phyloP scores from a whole-genome alignment of 2,329 filamentous ascomycete species.

The Clonostachys solani region DNA sequence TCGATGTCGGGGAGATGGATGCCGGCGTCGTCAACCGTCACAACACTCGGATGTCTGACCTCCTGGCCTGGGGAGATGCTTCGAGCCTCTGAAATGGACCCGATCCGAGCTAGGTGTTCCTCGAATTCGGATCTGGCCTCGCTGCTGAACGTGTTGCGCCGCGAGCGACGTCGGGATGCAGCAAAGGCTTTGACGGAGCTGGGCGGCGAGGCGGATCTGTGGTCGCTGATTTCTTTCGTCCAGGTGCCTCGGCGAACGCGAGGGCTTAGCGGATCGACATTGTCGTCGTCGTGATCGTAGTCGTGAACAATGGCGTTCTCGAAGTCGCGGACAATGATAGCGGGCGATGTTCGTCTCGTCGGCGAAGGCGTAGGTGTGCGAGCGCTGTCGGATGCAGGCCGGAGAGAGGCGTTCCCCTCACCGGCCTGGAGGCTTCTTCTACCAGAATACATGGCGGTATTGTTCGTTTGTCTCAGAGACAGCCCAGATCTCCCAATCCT shows the following conservation, averaged over 20 bases:
- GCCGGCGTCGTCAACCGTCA: slow-evolving; percentile 83
- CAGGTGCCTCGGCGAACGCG: slow-evolving; percentile 48
- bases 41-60: slow-evolving; percentile 42
- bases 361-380: too few relatives aligned
- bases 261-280: slow-evolving; percentile 33
- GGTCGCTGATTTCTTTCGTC: slow-evolving; percentile 50
- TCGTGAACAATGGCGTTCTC: slow-evolving; percentile 76
- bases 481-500: too few relatives aligned
- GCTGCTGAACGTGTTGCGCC: slow-evolving; percentile 57
- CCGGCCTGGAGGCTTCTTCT: too few relatives aligned
- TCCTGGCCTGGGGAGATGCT: slow-evolving; percentile 57
- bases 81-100: slow-evolving; percentile 62
- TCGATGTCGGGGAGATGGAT: slow-evolving; percentile 70
- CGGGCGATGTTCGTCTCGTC: slow-evolving; percentile 11
- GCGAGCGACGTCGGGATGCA: slow-evolving; percentile 81
- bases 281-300: slow-evolving; percentile 60
- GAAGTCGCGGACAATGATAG: slow-evolving; percentile 68
- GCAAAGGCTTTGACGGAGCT: slow-evolving; percentile 98
- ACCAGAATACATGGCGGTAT: too few relatives aligned
- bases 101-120: slow-evolving; percentile 60
- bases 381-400: too few relatives aligned
- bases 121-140: slow-evolving; percentile 35
- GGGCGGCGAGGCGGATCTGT: slow-evolving; percentile 77
- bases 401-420: too few relatives aligned
- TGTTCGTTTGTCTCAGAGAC: too few relatives aligned